Percentiles rank a stretch among this genome's conserved stretches.
phyloP scores from a whole-genome alignment of 495 filamentous ascomycete species.

The Xylaria palmicola region DNA sequence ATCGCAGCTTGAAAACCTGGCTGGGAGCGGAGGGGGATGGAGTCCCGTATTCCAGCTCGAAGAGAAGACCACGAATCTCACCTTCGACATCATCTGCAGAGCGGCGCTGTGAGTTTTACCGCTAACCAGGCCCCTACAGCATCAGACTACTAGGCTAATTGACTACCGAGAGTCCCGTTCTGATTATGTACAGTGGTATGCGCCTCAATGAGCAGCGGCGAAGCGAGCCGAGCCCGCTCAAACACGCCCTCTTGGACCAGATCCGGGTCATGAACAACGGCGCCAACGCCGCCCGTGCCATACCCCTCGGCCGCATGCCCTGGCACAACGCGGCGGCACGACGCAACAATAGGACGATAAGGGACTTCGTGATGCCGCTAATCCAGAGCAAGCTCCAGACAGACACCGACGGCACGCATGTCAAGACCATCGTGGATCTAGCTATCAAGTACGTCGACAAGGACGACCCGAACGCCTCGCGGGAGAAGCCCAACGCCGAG shows the following conservation, averaged over 20 bases:
- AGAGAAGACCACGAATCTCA: slow-evolving; percentile 31
- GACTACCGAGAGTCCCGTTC: neutral
- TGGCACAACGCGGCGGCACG: slow-evolving; percentile 20
- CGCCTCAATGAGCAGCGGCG: slow-evolving; percentile 26
- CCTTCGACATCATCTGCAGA: slow-evolving; percentile 39
- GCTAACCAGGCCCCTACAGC: neutral
- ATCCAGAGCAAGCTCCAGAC: slow-evolving; percentile 25
- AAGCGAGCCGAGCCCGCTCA: slow-evolving; percentile 22
- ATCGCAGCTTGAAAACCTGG: slow-evolving; percentile 27
- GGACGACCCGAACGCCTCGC: slow-evolving; percentile 20
- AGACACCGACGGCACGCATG: slow-evolving; percentile 13
- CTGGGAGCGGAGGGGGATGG: slow-evolving; percentile 21
- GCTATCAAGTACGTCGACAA: slow-evolving; percentile 28
- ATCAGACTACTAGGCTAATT: no score
- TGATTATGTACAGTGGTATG: slow-evolving; percentile 22
- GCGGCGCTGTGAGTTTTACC: slow-evolving; percentile 26
- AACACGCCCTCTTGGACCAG: slow-evolving; percentile 22
- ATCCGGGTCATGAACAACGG: slow-evolving; percentile 21
- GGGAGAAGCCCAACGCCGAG: slow-evolving; percentile 19
- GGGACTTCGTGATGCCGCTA: slow-evolving; percentile 24
- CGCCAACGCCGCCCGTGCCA: slow-evolving; percentile 12
- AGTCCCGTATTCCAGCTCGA: slow-evolving; percentile 38
- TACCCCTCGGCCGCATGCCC: slow-evolving; percentile 17
- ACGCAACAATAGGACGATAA: slow-evolving; percentile 27
- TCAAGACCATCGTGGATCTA: slow-evolving; percentile 31